Evolutionary conservation across 2,329 filamentous ascomycete species (phyloP).

Genomic region (Alternaria postmessia): DNA sequence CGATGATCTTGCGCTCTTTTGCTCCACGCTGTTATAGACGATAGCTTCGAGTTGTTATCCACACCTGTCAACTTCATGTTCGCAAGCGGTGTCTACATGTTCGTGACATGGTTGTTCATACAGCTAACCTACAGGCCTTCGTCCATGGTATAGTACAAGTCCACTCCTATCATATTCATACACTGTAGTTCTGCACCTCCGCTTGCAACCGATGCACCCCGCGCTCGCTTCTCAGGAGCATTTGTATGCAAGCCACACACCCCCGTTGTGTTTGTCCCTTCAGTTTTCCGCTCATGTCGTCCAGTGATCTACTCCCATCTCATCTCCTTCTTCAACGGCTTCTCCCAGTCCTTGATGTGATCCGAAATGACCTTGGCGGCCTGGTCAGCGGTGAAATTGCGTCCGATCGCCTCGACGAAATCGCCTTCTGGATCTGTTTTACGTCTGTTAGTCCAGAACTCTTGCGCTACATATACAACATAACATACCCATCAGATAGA

Average conservation of each 20-base stretch:
- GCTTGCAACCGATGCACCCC: too few relatives aligned
- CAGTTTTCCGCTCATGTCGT: accelerated
- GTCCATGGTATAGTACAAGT: conserved; percentile 4
- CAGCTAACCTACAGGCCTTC: neutral
- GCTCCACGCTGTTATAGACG: too few relatives aligned
- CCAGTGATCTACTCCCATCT: conserved; percentile 33
- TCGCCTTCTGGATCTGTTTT: conserved; percentile 86
- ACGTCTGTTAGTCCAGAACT: conserved; percentile 27
- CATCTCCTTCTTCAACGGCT: conserved; percentile 60
- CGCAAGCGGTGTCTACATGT: neutral
- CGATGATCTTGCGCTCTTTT: too few relatives aligned
- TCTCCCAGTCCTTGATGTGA: conserved; percentile 82
- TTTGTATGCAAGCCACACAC: neutral
- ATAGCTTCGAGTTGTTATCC: too few relatives aligned
- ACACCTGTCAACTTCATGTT: too few relatives aligned
- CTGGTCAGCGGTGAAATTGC: conserved; percentile 90
- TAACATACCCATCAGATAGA: conserved; percentile 86
- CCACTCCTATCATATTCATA: conserved; percentile 5
- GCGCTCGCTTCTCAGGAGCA: neutral
- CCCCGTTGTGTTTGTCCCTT: neutral
- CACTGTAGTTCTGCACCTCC: neutral
- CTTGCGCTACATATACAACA: neutral
- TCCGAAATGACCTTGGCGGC: conserved; percentile 83
- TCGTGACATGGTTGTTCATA: neutral
- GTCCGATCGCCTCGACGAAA: conserved; percentile 94